Evolutionary conservation across 306 rosid species (phyloP), one percentile per base, ranked within the genome.

Genomic region (Trifolium fragiferum): DNA sequence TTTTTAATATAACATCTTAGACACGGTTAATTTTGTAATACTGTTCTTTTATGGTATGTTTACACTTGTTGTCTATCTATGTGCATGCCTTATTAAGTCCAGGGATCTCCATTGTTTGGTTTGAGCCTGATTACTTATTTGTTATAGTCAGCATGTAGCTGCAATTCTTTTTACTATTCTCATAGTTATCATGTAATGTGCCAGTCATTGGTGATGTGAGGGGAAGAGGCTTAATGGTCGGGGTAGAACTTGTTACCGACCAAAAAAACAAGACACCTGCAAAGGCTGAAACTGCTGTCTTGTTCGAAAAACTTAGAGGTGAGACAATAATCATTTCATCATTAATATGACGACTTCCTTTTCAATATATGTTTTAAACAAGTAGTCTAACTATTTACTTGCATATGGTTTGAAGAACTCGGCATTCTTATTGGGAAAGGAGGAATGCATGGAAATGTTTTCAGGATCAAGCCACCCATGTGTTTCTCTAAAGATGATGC

Each of bases 401-500:
- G 19, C 33, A 73, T 75, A 46, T 66, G 81, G 54, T 74, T 74
- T 79, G 76, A 82, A 91, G 98, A 92, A 74, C 93, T 90, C 4
- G 98, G 93, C 46, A 60, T 94, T 74, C 90, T 91, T 16, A 83
- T 90, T 62, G 96, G 98, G 63, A 92, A 91, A 83, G 98, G 97
- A 30, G 98, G 96, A 66, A 77, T 92, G 10, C 93, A 90, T 41
- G 98, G 98, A 32, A 90, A 90, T 76, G 95, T 90, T 27, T 94
- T 94, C 71, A 79, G 97, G 82, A 89, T 94, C 70, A 94, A 92
- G 69, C 97, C 97, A 40, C 97, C 98, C 0, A 90, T 91, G 97
- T 91, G 97, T 79, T 94, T 94, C 82, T 79, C 77, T 83, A 91
- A 82, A 85, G 89, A 94, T 27, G 98, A 94, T 61, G 96, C 97